Evolutionary conservation across 1,284 basidiomycete genomes (phyloP).

Genomic region (Sporisorium iseilematis-ciliati): DNA sequence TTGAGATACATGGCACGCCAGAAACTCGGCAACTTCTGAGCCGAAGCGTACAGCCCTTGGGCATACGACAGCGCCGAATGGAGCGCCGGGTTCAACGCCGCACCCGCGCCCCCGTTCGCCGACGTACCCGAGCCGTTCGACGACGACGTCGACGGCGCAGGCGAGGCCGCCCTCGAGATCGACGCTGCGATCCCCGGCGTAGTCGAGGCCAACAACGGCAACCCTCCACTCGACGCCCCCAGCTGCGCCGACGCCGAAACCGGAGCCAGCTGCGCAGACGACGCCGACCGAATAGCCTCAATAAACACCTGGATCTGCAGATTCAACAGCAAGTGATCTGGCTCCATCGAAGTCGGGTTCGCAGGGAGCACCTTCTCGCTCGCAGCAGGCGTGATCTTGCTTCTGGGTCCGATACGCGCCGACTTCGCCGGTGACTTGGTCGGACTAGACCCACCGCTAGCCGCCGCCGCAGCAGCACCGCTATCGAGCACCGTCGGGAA

Average conservation of each 20-base stretch:
- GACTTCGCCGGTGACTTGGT: conserved; percentile 18
- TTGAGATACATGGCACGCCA: conserved; percentile 74
- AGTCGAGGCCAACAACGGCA: conserved; percentile 41
- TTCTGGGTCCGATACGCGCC: conserved; percentile 7
- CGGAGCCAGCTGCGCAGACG: conserved; percentile 30
- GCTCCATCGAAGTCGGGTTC: conserved; percentile 72
- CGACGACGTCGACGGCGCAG: conserved; percentile 53
- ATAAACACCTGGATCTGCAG: conserved; percentile 85
- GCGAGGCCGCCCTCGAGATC: conserved; percentile 55
- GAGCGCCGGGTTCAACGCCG: conserved; percentile 45
- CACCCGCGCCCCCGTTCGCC: conserved; percentile 26
- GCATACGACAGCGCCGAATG: conserved; percentile 56
- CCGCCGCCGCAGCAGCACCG: neutral
- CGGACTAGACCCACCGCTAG: neutral
- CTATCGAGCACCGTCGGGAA: conserved; percentile 64
- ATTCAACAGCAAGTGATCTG: conserved; percentile 81
- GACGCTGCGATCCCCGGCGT: conserved; percentile 48
- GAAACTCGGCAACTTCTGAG: conserved; percentile 54
- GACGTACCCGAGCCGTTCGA: conserved; percentile 53
- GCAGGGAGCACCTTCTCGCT: conserved; percentile 52
- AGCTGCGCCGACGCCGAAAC: conserved; percentile 9
- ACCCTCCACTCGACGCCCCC: conserved; percentile 13
- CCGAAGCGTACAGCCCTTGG: conserved; percentile 55
- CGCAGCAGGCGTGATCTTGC: conserved; percentile 17
- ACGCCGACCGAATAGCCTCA: conserved; percentile 79